Conservation (phyloP, 768 basidiomycete species). For the Gelatoporia subvermispora region DNA sequence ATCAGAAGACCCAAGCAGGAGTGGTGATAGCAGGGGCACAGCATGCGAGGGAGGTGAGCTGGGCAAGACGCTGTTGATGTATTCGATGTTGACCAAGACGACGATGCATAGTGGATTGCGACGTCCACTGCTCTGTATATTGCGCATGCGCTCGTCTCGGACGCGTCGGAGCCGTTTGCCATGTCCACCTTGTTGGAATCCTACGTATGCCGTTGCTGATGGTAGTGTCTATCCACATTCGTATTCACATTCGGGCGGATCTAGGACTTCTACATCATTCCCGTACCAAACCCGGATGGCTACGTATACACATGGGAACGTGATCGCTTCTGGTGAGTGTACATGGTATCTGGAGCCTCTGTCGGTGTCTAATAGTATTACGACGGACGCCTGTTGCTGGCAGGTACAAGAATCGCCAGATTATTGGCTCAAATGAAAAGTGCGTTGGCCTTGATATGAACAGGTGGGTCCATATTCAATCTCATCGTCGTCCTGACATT, state of each 20-base stretch:
- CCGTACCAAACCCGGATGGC: slow-evolving; percentile 66
- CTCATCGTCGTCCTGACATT: not conserved
- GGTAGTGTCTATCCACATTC: not conserved
- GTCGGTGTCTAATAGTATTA: no score
- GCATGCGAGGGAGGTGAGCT: slow-evolving; percentile 72
- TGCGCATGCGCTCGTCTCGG: slow-evolving; percentile 60
- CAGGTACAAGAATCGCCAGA: slow-evolving; percentile 71
- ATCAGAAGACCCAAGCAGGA: slow-evolving; percentile 27
- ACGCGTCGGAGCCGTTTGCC: slow-evolving; percentile 42
- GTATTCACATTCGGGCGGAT: not conserved
- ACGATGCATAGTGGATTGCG: slow-evolving; percentile 63
- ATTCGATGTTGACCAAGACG: not conserved
- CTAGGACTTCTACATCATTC: slow-evolving; percentile 64
- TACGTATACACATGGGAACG: slow-evolving; percentile 70
- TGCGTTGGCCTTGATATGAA: slow-evolving; percentile 80
- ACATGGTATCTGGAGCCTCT: no score
- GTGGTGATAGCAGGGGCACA: slow-evolving; percentile 70
- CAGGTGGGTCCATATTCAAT: slow-evolving; percentile 33
- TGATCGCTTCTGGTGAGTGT: slow-evolving; percentile 64
- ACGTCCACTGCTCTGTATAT: slow-evolving; percentile 69
- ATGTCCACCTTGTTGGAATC: slow-evolving; percentile 45
- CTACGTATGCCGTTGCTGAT: slow-evolving; percentile 46
- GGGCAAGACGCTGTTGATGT: not conserved
- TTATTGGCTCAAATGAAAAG: slow-evolving; percentile 39
- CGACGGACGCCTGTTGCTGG: no score